Percentiles rank a stretch among this genome's conserved stretches.
Conservation (phyloP, 2,329 filamentous ascomycete genomes). For the Trichoderma sp. region DNA sequence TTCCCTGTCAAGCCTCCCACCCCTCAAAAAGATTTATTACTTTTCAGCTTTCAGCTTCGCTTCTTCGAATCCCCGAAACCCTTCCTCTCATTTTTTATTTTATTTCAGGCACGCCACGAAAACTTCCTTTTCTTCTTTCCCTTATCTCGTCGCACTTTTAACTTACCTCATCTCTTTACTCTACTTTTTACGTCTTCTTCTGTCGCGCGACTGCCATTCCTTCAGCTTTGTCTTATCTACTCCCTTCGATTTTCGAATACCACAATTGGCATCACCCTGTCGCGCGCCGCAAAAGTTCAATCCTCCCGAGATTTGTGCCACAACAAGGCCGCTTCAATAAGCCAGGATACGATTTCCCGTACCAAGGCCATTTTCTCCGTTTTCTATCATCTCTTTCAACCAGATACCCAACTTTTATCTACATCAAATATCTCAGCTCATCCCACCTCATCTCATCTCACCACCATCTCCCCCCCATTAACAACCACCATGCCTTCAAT, state of each 20-base stretch:
- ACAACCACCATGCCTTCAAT: constrained; percentile 14
- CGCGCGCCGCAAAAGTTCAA: background rate
- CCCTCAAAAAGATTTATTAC: background rate
- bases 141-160: background rate
- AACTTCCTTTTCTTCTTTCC: background rate
- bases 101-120: background rate
- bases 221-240: background rate
- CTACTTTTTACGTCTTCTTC: background rate
- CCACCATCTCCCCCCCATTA: background rate
- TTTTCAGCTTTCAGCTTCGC: constrained; percentile 1
- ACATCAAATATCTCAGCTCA: background rate
- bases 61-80: background rate
- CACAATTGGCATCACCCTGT: constrained; percentile 10
- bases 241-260: background rate
- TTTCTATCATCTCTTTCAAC: background rate
- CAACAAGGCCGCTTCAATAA: background rate
- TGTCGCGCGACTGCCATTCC: background rate
- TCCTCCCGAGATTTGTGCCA: too few relatives aligned
- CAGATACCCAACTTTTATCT: background rate
- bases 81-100: background rate
- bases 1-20: background rate
- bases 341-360: background rate
- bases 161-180: background rate
- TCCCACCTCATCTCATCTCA: background rate
- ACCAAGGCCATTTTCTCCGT: background rate